phyloP scores from a whole-genome alignment of 2,329 filamentous ascomycete genomes.

The Pseudopyricularia javanii region DNA sequence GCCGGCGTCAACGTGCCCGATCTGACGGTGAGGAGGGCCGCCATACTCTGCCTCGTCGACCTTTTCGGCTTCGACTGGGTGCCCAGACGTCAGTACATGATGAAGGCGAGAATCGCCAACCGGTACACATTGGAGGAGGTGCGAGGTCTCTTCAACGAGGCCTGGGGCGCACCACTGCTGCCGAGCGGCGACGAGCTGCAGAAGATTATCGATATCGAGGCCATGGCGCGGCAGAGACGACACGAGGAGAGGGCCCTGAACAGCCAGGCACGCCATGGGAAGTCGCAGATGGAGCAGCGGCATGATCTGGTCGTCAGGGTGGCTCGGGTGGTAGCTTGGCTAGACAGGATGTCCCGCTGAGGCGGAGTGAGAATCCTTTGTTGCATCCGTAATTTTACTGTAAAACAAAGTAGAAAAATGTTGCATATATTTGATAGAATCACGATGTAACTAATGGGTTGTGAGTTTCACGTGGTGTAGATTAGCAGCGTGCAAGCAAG shows the following conservation, averaged over 20 bases:
- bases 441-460: too few species aligned
- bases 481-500: too few species aligned
- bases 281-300: background rate
- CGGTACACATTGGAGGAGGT: constrained; percentile 18
- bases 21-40: constrained; percentile 11
- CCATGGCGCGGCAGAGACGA: constrained; percentile 6
- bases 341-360: background rate
- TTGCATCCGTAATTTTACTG: background rate
- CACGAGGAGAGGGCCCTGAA: background rate
- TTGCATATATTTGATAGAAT: background rate
- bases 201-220: constrained; percentile 9
- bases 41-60: constrained; percentile 17
- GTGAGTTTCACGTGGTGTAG: too few species aligned
- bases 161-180: constrained; percentile 22
- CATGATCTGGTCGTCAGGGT: background rate
- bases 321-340: background rate
- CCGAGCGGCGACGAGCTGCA: constrained; percentile 15
- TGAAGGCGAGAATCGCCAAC: constrained; percentile 7
- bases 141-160: constrained; percentile 21
- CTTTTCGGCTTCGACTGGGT: constrained; percentile 18
- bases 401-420: background rate
- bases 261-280: background rate
- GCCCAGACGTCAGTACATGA: constrained; percentile 9
- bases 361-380: background rate
- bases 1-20: constrained; percentile 15